Evolutionary conservation across 805 yeast species (phyloP), one percentile per base, ranked within the genome.

Genomic region (Teunomyces stri): DNA sequence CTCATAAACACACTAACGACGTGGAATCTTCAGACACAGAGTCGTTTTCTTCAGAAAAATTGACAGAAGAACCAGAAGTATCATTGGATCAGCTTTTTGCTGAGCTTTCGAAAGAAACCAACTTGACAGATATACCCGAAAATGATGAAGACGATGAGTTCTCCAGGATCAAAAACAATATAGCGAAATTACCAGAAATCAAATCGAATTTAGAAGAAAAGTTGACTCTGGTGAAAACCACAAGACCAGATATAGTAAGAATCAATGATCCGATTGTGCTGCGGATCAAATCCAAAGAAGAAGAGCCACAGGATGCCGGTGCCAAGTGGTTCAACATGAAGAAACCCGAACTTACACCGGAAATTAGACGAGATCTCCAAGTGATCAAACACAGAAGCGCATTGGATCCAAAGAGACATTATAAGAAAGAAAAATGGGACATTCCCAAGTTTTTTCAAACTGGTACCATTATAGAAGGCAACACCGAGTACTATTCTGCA

Each of bases 331-430:
- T 89, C 58, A 76, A 81, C 44, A 74, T 91, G 78, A 89, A 89
- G 27, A 83, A 81, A 54, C 82, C 84, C 5, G 94, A 87, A 55
- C 66, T 87, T 50, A 87, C 95, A 7, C 81, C 85, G 2, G 76
- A 78, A 25, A 62, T 87, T 16, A 86, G 86, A 59, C 76, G 96
- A 49, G 98, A 94, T 63, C 62, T 94, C 56, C 72, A 82, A 59
- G 69, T 94, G 12, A 74, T 94, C 50, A 84, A 89, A 60, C 88
- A 92, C 70, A 82, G 99, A 67, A 85, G 87, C 47, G 96, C 90
- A 7, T 75, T 94, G 51, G 98, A 94, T 62, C 98, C 97, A 6
- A 94, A 94, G 69, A 80, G 97, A 57, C 96, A 89, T 68, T 94
- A 94, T 69, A 89, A 88, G 68, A 89, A 88, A 64, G 94, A 86